phyloP scores from a whole-genome alignment of 2,329 filamentous ascomycete species.

The Amylocarpus encephaloides region DNA sequence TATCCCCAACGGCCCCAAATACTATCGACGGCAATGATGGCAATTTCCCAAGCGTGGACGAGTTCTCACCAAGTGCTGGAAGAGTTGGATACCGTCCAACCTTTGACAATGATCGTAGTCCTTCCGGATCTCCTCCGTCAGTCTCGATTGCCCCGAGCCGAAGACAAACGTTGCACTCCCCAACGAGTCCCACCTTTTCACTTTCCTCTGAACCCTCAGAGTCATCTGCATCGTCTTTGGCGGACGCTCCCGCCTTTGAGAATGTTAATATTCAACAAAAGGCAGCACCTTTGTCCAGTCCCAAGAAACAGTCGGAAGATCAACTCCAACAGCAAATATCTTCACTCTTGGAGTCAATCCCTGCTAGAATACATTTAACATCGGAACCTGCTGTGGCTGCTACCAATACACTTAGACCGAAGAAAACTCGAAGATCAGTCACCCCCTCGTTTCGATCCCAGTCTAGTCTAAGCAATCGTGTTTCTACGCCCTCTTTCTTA shows the following conservation, averaged over 20 bases:
- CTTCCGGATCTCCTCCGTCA: conserved; percentile 21
- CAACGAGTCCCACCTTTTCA: conserved; percentile 17
- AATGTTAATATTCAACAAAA: conserved; percentile 21
- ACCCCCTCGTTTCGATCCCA: conserved; percentile 24
- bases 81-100: conserved; percentile 14
- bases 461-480: conserved; percentile 33
- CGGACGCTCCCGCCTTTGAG: conserved; percentile 22
- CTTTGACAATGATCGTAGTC: conserved; percentile 19
- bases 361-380: conserved; percentile 70
- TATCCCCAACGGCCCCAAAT: neutral
- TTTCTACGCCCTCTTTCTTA: conserved; percentile 61
- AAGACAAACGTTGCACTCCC: conserved; percentile 11
- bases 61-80: conserved; percentile 22
- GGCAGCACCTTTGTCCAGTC: conserved; percentile 16
- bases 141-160: conserved; percentile 6
- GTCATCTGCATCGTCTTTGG: conserved; percentile 8
- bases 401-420: conserved; percentile 23
- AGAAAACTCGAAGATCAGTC: conserved; percentile 32
- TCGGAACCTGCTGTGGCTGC: conserved; percentile 38
- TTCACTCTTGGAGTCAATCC: conserved; percentile 70
- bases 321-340: conserved; percentile 75
- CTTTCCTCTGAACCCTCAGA: conserved; percentile 10
- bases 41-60: conserved; percentile 7
- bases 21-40: neutral
- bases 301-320: conserved; percentile 42